phyloP scores from a whole-genome alignment of 768 basidiomycete species.

The Pleurotus sapidus region DNA sequence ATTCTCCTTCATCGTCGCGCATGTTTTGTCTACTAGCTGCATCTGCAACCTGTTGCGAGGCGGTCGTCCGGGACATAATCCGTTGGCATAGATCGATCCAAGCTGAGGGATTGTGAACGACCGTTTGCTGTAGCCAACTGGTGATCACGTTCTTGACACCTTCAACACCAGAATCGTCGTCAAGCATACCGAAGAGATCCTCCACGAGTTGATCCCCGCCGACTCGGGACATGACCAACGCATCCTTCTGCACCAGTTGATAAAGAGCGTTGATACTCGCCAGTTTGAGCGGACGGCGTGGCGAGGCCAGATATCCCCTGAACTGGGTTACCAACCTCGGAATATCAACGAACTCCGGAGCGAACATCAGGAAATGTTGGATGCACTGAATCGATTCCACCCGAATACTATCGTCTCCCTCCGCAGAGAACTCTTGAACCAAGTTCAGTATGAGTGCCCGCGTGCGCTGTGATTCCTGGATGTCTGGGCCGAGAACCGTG shows the following conservation, averaged over 20 bases:
- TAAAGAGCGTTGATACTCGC: slow-evolving; percentile 96
- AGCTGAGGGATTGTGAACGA: slow-evolving; percentile 87
- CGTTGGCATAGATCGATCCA: slow-evolving; percentile 98
- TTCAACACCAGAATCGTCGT: slow-evolving; percentile 91
- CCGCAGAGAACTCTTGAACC: slow-evolving; percentile 79
- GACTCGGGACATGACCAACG: slow-evolving; percentile 83
- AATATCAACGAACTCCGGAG: slow-evolving; percentile 78
- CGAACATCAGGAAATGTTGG: slow-evolving; percentile 97
- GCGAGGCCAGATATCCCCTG: slow-evolving; percentile 74
- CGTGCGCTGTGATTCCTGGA: slow-evolving; percentile 82
- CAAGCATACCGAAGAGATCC: slow-evolving; percentile 91
- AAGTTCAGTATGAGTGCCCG: slow-evolving; percentile 81
- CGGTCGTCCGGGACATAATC: slow-evolving; percentile 94
- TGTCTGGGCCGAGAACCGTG: slow-evolving; percentile 91
- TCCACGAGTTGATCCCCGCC: slow-evolving; percentile 95
- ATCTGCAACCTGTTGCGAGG: slow-evolving; percentile 71
- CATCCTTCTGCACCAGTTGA: slow-evolving; percentile 95
- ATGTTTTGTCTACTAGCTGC: slow-evolving; percentile 46
- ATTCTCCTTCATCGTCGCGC: slow-evolving; percentile 93
- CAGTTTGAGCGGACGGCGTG: slow-evolving; percentile 81
- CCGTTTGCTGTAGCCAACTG: slow-evolving; percentile 95
- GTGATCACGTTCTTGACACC: slow-evolving; percentile 92
- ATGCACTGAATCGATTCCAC: slow-evolving; percentile 96
- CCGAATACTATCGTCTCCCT: slow-evolving; percentile 83
- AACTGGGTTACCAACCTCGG: slow-evolving; percentile 79